These are phyloP conservation scores for Volvox reticuliferus DNA, from an alignment of 139 green algal genomes.

Conservation along the genomic window DNA sequence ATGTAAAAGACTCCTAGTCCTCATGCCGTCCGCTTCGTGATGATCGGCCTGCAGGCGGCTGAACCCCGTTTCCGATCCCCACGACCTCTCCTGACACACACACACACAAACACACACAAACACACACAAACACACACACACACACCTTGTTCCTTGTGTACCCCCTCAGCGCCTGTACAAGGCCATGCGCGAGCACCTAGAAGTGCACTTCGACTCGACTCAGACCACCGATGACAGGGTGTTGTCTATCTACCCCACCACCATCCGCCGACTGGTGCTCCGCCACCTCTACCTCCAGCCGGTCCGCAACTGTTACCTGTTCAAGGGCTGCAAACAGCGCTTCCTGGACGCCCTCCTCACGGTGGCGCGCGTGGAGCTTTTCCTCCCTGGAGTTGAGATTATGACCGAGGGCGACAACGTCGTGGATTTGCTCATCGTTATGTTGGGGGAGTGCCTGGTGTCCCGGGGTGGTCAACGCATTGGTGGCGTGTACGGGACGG, in stretches of 20 bases:
- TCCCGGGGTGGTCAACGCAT: not conserved
- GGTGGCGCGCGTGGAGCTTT: slow-evolving; percentile 67
- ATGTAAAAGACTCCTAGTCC: too few species aligned
- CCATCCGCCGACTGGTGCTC: slow-evolving; percentile 50
- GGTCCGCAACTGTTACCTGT: slow-evolving; percentile 71
- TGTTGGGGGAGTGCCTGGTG: slow-evolving; percentile 27
- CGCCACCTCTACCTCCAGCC: slow-evolving; percentile 67
- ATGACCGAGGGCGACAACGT: slow-evolving; percentile 49
- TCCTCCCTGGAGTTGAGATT: slow-evolving; percentile 61
- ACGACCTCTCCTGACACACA: not conserved
- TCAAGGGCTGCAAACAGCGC: slow-evolving; percentile 59
- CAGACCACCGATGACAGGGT: slow-evolving; percentile 68
- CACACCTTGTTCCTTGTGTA: not conserved
- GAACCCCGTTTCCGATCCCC: too few species aligned
- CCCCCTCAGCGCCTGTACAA: slow-evolving; percentile 40
- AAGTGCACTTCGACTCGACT: slow-evolving; percentile 77
- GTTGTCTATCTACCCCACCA: slow-evolving; percentile 65
- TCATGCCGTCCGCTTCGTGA: too few species aligned
- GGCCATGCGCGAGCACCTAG: slow-evolving; percentile 76
- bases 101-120: not conserved
- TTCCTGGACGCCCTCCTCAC: slow-evolving; percentile 78
- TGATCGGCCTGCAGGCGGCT: too few species aligned
- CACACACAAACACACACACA: not conserved
- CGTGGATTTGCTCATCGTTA: slow-evolving; percentile 41
- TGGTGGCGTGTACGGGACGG: not conserved